Conservation (phyloP, 2,329 filamentous ascomycete genomes). For the Scorias spongiosa region DNA sequence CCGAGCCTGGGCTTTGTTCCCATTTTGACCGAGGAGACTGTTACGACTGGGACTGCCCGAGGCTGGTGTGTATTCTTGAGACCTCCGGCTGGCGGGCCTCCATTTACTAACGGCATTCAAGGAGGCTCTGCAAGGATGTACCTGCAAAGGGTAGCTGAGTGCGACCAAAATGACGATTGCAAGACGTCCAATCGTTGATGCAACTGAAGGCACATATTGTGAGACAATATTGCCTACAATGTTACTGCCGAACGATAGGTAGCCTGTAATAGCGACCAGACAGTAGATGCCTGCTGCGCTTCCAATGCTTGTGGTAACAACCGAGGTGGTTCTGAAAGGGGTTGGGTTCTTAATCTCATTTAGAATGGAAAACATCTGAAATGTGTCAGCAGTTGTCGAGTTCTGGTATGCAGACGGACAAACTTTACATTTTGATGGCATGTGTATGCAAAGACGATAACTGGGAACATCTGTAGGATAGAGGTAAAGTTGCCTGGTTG, state of each 20-base stretch:
- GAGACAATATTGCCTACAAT: constrained; percentile 85
- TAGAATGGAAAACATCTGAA: constrained; percentile 91
- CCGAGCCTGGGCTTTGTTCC: constrained; percentile 9
- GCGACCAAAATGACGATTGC: constrained; percentile 93
- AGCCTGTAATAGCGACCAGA: constrained; percentile 85
- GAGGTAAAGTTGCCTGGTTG: constrained; percentile 66
- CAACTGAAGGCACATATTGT: constrained; percentile 68
- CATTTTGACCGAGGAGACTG: constrained; percentile 10
- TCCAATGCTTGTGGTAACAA: constrained; percentile 73
- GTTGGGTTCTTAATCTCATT: constrained; percentile 87
- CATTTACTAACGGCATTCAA: constrained; percentile 88
- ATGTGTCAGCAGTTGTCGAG: constrained; percentile 3
- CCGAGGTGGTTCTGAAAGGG: constrained; percentile 59
- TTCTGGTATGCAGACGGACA: background rate
- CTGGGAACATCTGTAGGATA: constrained; percentile 72
- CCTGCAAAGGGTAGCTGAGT: constrained; percentile 89
- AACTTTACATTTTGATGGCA: constrained; percentile 82
- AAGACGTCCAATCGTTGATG: constrained; percentile 82
- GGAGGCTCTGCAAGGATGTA: constrained; percentile 91
- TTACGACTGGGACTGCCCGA: constrained; percentile 15
- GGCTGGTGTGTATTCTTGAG: constrained; percentile 14
- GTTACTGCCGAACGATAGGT: constrained; percentile 83
- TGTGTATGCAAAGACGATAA: constrained; percentile 98
- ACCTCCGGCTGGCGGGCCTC: constrained; percentile 41
- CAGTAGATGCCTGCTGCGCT: constrained; percentile 77